Evolutionary conservation across 768 basidiomycete species (phyloP), one percentile per base, ranked within the genome.

Genomic region (Mrakia hoshinonis): DNA sequence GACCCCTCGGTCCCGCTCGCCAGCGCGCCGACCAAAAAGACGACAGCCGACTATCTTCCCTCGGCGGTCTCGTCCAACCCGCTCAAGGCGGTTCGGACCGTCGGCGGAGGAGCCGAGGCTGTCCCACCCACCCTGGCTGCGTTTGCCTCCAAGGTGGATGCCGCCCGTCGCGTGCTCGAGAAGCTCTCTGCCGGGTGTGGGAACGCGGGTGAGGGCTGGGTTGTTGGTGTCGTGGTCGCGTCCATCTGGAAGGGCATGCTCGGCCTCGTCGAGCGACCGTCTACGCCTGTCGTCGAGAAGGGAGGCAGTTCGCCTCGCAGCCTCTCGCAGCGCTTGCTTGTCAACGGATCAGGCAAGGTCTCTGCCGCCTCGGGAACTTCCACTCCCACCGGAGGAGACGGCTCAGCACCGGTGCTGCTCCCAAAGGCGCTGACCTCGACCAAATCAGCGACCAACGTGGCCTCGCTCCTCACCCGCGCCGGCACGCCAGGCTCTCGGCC

Each of bases 191-290:
- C 43, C 12, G 63, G 63, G 15, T 67, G 67, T 39, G 60, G 67
- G 22, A 67, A 68, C 48, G 65, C 43, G 0, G 72, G 72, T 13
- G 72, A 73, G 43, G 67, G 61, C 11, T 73, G 72, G 72, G 67
- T 65, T 31, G 67, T 69, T 31, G 66, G 67, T 22, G 55, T 73
- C 39, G 66, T 67, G 29, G 72, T 68, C n/a, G 47, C 65, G 1
- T 55, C 60, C 3, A 68, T 64, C 29, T 73, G 72, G 72, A 51
- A 39, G 51, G 72, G 72, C 3, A 73, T 73, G 72, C 55, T 69
- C 11, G 46, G 31, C 26, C 46, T 73, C 67, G 72, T 73, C 39
- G 72, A 73, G 49, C 43, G 67, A 49, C 66, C 66, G 18, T 15
- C 7, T 26, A 18, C 55, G 7, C 26, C n/a, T n/a, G n/a, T 36